Percentiles rank a stretch among this genome's conserved stretches.
phyloP scores from a whole-genome alignment of 176 grass and related monocot species.

The Triticum timopheevii region DNA sequence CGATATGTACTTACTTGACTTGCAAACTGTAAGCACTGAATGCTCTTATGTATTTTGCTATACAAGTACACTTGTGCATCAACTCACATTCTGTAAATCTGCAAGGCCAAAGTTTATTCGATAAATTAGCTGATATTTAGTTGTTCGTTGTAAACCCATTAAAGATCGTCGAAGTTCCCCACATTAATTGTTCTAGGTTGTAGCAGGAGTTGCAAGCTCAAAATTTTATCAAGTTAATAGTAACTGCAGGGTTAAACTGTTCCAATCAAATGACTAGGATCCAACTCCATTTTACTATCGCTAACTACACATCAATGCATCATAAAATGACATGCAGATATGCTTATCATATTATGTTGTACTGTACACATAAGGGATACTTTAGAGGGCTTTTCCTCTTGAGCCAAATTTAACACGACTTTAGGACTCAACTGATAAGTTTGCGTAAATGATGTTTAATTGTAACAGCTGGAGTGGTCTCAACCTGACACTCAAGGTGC shows the following conservation, averaged over 20 bases:
- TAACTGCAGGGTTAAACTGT: conserved; percentile 4
- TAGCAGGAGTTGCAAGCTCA: conserved; percentile 7
- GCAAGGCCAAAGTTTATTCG: neutral
- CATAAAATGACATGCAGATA: neutral
- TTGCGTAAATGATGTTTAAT: conserved; percentile 23
- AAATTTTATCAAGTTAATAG: neutral
- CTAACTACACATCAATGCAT: conserved; percentile 20
- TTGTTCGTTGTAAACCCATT: conserved; percentile 2
- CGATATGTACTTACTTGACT: conserved; percentile 88
- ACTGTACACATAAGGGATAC: neutral
- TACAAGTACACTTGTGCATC: neutral
- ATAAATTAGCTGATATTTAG: neutral
- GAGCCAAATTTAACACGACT: neutral
- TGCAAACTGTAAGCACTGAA: conserved; percentile 62
- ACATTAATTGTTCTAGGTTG: neutral
- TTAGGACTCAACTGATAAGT: neutral
- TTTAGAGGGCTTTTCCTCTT: neutral
- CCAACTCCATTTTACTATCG: conserved; percentile 11
- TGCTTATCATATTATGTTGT: neutral
- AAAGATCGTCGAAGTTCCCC: neutral
- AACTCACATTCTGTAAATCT: neutral
- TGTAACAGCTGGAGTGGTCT: conserved; percentile 92
- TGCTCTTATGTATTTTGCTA: conserved; percentile 5
- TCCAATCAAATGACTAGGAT: neutral
- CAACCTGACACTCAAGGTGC: conserved; percentile 89